A percentile compares a stretch with the other conserved stretches of the same genome.
phyloP scores from a whole-genome alignment of 2,329 filamentous ascomycete species.

The Fusarium gaditjirri region DNA sequence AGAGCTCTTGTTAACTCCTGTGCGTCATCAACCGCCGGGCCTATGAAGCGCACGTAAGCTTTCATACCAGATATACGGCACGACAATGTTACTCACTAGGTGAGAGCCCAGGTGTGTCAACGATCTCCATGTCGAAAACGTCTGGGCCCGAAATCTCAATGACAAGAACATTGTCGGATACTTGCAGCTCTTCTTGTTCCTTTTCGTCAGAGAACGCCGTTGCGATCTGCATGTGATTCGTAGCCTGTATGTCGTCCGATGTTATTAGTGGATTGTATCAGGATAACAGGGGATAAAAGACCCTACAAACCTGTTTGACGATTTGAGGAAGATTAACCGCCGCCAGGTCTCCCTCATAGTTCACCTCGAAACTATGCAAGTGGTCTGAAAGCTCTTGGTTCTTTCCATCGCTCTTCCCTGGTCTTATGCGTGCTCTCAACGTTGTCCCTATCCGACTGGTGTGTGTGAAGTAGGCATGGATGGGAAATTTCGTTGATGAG shows the following conservation, averaged over 20 bases:
- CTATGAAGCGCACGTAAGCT: background rate
- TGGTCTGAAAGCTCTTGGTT: background rate
- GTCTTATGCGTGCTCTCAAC: background rate
- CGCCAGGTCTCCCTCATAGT: background rate
- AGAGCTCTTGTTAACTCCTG: background rate
- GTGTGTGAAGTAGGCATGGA: background rate
- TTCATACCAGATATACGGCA: rapidly evolving
- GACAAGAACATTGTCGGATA: background rate
- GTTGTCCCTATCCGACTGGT: background rate
- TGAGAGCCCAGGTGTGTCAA: background rate
- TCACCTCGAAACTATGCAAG: background rate
- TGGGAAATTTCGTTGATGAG: background rate
- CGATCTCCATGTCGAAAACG: background rate
- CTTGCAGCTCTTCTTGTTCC: background rate
- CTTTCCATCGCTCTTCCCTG: background rate
- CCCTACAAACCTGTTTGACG: background rate
- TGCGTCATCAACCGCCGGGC: rapidly evolving
- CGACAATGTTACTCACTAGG: rapidly evolving
- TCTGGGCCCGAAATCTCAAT: background rate
- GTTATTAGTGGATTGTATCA: rapidly evolving
- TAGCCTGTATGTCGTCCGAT: background rate
- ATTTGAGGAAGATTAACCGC: background rate
- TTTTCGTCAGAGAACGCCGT: background rate
- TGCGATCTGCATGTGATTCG: background rate
- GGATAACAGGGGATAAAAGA: rapidly evolving